Percentiles rank a stretch among this genome's conserved stretches.
phyloP scores from a whole-genome alignment of 805 yeast genomes.

The Cyberlindnera euphorbiae region DNA sequence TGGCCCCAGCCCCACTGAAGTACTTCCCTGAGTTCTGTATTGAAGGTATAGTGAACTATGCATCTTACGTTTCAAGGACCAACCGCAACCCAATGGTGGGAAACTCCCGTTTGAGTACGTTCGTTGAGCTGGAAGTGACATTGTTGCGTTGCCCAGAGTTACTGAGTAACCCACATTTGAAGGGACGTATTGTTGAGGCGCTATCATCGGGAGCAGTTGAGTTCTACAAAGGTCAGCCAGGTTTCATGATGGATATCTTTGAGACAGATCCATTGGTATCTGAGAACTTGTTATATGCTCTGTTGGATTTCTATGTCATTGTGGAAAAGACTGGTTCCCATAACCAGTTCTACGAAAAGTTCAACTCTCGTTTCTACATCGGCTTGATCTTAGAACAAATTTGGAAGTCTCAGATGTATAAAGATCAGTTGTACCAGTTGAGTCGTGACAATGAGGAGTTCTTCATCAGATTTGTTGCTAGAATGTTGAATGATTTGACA shows the following conservation, averaged over 20 bases:
- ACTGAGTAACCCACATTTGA: slow-evolving; percentile 89
- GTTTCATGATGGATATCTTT: slow-evolving; percentile 67
- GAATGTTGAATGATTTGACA: slow-evolving; percentile 93
- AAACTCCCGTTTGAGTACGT: slow-evolving; percentile 46
- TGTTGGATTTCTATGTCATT: slow-evolving; percentile 87
- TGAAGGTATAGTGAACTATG: slow-evolving; percentile 75
- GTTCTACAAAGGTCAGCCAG: slow-evolving; percentile 51
- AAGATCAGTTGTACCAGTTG: slow-evolving; percentile 62
- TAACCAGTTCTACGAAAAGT: slow-evolving; percentile 93
- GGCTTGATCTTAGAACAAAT: slow-evolving; percentile 77
- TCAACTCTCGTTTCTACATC: slow-evolving; percentile 83
- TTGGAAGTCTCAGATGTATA: slow-evolving; percentile 71
- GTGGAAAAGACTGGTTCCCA: slow-evolving; percentile 95
- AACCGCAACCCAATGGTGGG: slow-evolving; percentile 51
- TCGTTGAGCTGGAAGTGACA: slow-evolving; percentile 68
- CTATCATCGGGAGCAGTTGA: slow-evolving; percentile 71
- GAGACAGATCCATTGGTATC: slow-evolving; percentile 57
- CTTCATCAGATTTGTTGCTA: slow-evolving; percentile 87
- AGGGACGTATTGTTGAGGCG: slow-evolving; percentile 76
- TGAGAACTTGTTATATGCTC: slow-evolving; percentile 69
- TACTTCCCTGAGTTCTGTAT: slow-evolving; percentile 81
- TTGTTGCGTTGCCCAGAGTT: slow-evolving; percentile 80
- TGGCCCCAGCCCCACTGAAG: slow-evolving; percentile 73
- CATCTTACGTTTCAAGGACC: slow-evolving; percentile 55
- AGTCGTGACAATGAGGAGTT: slow-evolving; percentile 70